Conservation (phyloP, 371 early-diverging fungal species). For the Mortierella sp. region DNA sequence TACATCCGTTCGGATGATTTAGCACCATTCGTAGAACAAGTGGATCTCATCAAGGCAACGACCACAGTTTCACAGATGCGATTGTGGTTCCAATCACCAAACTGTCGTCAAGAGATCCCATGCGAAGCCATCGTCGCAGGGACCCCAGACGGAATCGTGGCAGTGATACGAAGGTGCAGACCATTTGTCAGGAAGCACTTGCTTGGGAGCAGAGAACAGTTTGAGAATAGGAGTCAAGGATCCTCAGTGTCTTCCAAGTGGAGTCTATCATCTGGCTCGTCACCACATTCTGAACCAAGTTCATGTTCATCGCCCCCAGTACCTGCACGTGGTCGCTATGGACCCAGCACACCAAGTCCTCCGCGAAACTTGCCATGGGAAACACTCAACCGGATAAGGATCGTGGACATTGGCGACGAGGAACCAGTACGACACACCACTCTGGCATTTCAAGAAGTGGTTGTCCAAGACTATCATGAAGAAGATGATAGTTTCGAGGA, state of each 20-base stretch:
- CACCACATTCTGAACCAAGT: background rate
- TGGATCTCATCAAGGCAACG: slow-evolving; percentile 31
- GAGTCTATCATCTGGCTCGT: background rate
- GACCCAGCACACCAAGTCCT: no score
- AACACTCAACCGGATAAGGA: background rate
- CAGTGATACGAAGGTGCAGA: slow-evolving; percentile 17
- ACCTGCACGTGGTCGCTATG: no score
- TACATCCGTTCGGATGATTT: slow-evolving; percentile 39
- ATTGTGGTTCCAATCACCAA: slow-evolving; percentile 44
- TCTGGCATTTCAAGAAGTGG: background rate
- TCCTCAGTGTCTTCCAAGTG: background rate
- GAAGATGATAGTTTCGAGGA: background rate
- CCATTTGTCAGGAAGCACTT: slow-evolving; percentile 23
- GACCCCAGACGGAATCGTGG: slow-evolving; percentile 26
- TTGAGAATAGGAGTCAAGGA: background rate
- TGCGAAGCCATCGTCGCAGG: slow-evolving; percentile 37
- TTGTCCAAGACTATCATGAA: background rate
- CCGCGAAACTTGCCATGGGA: no score
- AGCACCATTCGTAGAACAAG: slow-evolving; percentile 22
- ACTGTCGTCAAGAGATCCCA: slow-evolving; percentile 17
- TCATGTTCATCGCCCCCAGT: background rate
- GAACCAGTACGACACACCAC: background rate
- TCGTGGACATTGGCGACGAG: background rate
- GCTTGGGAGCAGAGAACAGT: slow-evolving; percentile 2
- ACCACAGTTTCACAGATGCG: slow-evolving; percentile 29